phyloP scores from a whole-genome alignment of 306 rosid genomes.

The Medicago arabica region DNA sequence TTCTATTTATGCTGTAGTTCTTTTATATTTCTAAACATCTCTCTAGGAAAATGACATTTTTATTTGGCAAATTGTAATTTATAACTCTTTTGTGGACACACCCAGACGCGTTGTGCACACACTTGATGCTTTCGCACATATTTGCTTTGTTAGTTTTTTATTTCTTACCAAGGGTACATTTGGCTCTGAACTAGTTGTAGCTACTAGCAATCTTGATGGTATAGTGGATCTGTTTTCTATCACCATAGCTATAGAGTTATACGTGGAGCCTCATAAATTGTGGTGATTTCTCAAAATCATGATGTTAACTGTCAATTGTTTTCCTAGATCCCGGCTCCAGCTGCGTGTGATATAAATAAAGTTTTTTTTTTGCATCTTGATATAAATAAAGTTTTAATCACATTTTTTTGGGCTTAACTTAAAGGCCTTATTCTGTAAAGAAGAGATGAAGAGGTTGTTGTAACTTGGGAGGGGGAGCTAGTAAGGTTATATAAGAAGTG shows the following conservation, averaged over 20 bases:
- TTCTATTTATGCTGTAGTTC: too few species aligned
- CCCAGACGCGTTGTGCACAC: neutral
- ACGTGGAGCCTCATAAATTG: neutral
- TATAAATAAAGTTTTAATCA: neutral
- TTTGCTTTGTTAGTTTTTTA: neutral
- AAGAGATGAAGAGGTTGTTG: conserved; percentile 13
- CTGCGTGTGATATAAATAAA: conserved; percentile 2
- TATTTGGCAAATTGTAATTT: conserved; percentile 24
- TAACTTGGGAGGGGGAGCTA: neutral
- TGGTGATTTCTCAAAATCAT: too few species aligned
- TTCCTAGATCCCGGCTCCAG: conserved; percentile 7
- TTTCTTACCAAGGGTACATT: neutral
- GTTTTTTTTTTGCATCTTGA: too few species aligned
- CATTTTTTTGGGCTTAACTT: neutral
- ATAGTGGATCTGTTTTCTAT: conserved; percentile 3
- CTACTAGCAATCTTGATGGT: neutral
- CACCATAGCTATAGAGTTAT: neutral
- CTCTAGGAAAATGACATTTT: neutral
- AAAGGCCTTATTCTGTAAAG: neutral
- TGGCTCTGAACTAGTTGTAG: conserved; percentile 24
- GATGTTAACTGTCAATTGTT: neutral
- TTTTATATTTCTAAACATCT: too few species aligned
- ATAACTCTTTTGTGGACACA: conserved; percentile 5
- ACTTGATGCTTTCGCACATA: neutral
- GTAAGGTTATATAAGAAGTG: neutral